Percentiles rank a stretch among this genome's conserved stretches.
These are phyloP conservation scores for Candida nanaspora DNA, from an alignment of 805 yeast species.

Conservation along the genomic window DNA sequence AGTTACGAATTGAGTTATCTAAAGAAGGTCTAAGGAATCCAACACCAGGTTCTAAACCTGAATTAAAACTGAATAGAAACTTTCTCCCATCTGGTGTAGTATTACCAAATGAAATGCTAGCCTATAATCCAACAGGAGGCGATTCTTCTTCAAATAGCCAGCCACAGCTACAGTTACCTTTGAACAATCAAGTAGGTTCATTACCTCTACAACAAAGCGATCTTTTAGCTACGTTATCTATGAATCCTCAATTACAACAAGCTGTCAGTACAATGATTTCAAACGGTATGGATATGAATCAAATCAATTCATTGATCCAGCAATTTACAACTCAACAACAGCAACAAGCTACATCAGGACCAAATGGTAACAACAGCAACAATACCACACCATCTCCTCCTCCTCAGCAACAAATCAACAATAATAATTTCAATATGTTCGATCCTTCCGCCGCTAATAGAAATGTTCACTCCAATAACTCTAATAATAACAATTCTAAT, in stretches of 20 bases:
- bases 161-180: slow-evolving; percentile 6
- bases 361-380: background rate
- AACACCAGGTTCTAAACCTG: slow-evolving; percentile 32
- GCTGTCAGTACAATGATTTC: slow-evolving; percentile 28
- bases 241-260: slow-evolving; percentile 26
- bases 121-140: slow-evolving; percentile 7
- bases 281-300: slow-evolving; percentile 28
- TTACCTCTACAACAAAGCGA: slow-evolving; percentile 9
- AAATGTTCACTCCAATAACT: background rate
- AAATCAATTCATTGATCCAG: slow-evolving; percentile 21
- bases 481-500: background rate
- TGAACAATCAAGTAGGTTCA: no score
- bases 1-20: slow-evolving; percentile 49
- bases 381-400: background rate
- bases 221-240: slow-evolving; percentile 16
- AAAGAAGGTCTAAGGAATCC: slow-evolving; percentile 48
- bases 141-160: background rate
- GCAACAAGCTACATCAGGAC: slow-evolving; percentile 4
- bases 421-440: background rate
- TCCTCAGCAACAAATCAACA: background rate
- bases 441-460: slow-evolving; percentile 1
- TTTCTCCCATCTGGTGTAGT: slow-evolving; percentile 50
- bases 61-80: slow-evolving; percentile 36
- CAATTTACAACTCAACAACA: slow-evolving; percentile 14
- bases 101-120: slow-evolving; percentile 42